A percentile compares a stretch with the other conserved stretches of the same genome.
Evolutionary conservation across 1,284 basidiomycete genomes (phyloP).

Genomic region (Lentinula novae-zelandiae): DNA sequence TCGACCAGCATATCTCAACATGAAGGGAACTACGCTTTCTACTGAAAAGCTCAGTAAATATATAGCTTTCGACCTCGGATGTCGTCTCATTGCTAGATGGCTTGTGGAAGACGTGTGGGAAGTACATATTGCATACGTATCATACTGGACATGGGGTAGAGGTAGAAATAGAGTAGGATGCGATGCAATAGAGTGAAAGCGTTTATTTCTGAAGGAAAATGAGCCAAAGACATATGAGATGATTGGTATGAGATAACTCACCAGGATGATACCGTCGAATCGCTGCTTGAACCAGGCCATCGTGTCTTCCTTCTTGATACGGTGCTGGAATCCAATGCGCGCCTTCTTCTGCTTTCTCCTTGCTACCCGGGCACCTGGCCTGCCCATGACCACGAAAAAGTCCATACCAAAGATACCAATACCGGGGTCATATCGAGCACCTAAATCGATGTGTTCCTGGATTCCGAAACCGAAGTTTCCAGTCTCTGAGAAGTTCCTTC

Average conservation of each 20-base stretch:
- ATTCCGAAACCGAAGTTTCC: conserved; percentile 99
- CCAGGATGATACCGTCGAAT: conserved; percentile 95
- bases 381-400: conserved; percentile 97
- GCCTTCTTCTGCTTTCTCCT: conserved; percentile 89
- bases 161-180: background rate
- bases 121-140: conserved; percentile 11
- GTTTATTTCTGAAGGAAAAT: conserved; percentile 36
- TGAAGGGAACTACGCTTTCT: no score
- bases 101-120: background rate
- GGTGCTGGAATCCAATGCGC: conserved; percentile 85
- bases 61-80: no score
- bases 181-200: conserved; percentile 9
- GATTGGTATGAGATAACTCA: conserved; percentile 32
- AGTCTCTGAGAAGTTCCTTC: conserved; percentile 95
- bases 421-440: conserved; percentile 95
- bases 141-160: conserved; percentile 7
- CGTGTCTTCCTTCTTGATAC: conserved; percentile 90
- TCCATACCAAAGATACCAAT: conserved; percentile 99
- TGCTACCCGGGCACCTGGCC: conserved; percentile 91
- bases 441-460: conserved; percentile 98
- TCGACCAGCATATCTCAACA: no score
- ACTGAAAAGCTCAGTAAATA: no score
- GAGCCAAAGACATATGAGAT: conserved; percentile 1
- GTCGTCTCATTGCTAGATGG: background rate
- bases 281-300: conserved; percentile 99